Conservation (phyloP, 2,329 filamentous ascomycete species). For the Aspergillus tanneri region DNA sequence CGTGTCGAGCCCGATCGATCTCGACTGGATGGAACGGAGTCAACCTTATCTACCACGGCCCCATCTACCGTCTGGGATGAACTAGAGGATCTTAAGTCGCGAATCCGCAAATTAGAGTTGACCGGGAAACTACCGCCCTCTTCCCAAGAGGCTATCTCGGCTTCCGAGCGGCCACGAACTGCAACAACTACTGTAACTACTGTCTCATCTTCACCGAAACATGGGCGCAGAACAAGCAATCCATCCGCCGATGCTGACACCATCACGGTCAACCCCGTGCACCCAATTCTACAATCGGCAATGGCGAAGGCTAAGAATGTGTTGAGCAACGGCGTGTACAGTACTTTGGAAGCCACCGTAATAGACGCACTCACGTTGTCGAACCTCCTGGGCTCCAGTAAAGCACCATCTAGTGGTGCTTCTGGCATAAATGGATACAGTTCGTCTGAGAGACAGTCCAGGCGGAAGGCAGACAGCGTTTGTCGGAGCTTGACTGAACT, state of each 20-base stretch:
- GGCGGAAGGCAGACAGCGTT: conserved; percentile 87
- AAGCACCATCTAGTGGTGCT: conserved; percentile 54
- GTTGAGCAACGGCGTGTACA: conserved; percentile 70
- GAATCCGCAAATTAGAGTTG: conserved; percentile 84
- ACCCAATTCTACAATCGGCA: conserved; percentile 78
- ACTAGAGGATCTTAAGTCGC: conserved; percentile 88
- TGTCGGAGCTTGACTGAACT: conserved; percentile 91
- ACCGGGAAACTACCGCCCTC: conserved; percentile 84
- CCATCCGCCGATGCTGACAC: conserved; percentile 37
- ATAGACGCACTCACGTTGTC: conserved; percentile 77
- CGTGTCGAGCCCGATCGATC: conserved; percentile 36
- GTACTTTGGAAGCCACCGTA: conserved; percentile 75
- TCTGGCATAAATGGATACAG: conserved; percentile 39
- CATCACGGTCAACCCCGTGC: conserved; percentile 55
- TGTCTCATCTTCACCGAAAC: conserved; percentile 83
- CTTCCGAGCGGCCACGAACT: conserved; percentile 78
- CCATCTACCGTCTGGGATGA: conserved; percentile 98
- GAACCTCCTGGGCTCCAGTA: conserved; percentile 71
- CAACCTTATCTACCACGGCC: conserved; percentile 80
- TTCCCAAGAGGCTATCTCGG: conserved; percentile 73
- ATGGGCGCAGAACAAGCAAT: conserved; percentile 55
- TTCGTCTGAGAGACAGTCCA: conserved; percentile 74
- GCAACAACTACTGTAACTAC: conserved; percentile 90
- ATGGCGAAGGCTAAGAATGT: conserved; percentile 73
- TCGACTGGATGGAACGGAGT: conserved; percentile 69